Conservation (phyloP, 371 early-diverging fungal genomes). For the Mucor ambiguus region DNA sequence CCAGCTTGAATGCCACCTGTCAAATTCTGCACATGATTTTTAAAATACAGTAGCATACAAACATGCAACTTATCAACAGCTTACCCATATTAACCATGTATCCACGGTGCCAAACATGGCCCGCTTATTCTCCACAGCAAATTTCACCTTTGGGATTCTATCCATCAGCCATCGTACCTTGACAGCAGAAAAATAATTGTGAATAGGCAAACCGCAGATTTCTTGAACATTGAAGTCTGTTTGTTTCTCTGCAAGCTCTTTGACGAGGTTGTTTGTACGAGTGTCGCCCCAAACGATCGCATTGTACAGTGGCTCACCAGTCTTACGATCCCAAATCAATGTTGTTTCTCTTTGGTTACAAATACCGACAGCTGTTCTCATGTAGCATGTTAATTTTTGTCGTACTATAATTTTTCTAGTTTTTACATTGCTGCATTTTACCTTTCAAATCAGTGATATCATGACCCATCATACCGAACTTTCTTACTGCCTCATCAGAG, state of each 20-base stretch:
- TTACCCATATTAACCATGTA: slow-evolving; percentile 86
- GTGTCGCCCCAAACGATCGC: slow-evolving; percentile 96
- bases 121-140: slow-evolving; percentile 32
- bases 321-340: slow-evolving; percentile 82
- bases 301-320: slow-evolving; percentile 83
- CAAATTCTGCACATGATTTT: slow-evolving; percentile 50
- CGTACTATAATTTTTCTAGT: not conserved
- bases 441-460: slow-evolving; percentile 68
- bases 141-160: slow-evolving; percentile 67
- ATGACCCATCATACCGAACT: slow-evolving; percentile 69
- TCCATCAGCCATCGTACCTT: slow-evolving; percentile 94
- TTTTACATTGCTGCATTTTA: slow-evolving; percentile 15
- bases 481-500: slow-evolving; percentile 68
- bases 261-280: slow-evolving; percentile 80
- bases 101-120: slow-evolving; percentile 90
- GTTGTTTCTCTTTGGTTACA: slow-evolving; percentile 97
- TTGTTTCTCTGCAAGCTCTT: slow-evolving; percentile 51
- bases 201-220: slow-evolving; percentile 88
- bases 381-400: not conserved
- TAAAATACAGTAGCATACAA: not conserved
- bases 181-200: slow-evolving; percentile 93
- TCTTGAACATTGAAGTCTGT: slow-evolving; percentile 53
- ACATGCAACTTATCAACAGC: slow-evolving; percentile 5
- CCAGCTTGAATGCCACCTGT: slow-evolving; percentile 76
- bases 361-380: slow-evolving; percentile 74